Conservation (phyloP, 345 rosid genomes). For the Zanthoxylum bungeanum region DNA sequence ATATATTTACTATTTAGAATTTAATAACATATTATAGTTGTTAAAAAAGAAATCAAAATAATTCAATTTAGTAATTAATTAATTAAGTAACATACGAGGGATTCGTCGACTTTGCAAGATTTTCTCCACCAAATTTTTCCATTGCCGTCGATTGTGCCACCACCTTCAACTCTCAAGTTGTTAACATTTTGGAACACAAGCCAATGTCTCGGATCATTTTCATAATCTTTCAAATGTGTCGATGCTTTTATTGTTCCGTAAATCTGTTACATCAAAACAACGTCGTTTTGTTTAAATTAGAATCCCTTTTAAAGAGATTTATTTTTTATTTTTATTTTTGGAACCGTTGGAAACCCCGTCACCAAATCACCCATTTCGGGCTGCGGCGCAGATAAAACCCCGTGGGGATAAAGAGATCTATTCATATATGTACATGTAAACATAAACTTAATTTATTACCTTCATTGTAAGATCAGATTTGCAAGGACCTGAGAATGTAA, state of each 20-base stretch:
- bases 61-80: too few relatives aligned
- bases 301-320: too few relatives aligned
- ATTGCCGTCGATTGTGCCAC: slow-evolving; percentile 84
- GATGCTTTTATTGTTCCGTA: slow-evolving; percentile 73
- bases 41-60: too few relatives aligned
- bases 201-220: slow-evolving; percentile 49
- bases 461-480: slow-evolving; percentile 46
- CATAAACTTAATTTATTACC: too few relatives aligned
- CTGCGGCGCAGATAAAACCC: too few relatives aligned
- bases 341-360: too few relatives aligned
- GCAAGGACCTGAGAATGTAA: slow-evolving; percentile 82
- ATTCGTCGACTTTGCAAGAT: slow-evolving; percentile 78
- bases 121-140: slow-evolving; percentile 83
- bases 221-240: slow-evolving; percentile 41
- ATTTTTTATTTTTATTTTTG: too few relatives aligned
- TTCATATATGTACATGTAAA: too few relatives aligned
- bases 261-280: slow-evolving; percentile 33
- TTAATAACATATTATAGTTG: too few relatives aligned
- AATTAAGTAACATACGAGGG: slow-evolving; percentile 58
- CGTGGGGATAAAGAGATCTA: too few relatives aligned
- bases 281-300: neutral
- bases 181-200: slow-evolving; percentile 44
- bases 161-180: slow-evolving; percentile 67
- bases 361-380: too few relatives aligned
- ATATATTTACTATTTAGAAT: too few relatives aligned